Percentiles rank a stretch among this genome's conserved stretches.
These are phyloP conservation scores for Fusarium tupiense DNA, from an alignment of 2,329 filamentous ascomycete species.

Conservation along the genomic window DNA sequence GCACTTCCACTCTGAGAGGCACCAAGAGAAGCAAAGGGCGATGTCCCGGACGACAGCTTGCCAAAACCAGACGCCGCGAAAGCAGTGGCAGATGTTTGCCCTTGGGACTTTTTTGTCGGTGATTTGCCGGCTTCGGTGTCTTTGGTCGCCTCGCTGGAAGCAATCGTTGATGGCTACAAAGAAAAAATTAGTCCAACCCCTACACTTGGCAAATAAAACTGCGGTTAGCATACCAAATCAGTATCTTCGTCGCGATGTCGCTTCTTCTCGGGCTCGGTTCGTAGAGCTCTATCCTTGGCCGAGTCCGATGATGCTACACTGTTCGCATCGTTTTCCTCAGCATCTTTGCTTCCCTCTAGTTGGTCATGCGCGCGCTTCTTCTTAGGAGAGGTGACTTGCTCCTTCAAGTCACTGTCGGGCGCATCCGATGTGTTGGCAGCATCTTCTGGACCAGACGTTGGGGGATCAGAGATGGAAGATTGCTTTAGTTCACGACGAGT, in stretches of 20 bases:
- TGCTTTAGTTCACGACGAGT: conserved; percentile 72
- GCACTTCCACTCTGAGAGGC: conserved; percentile 57
- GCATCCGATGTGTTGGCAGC: conserved; percentile 48
- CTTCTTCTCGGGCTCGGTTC: conserved; percentile 71
- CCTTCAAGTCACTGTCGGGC: conserved; percentile 54
- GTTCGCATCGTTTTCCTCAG: conserved; percentile 55
- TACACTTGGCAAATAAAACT: not conserved
- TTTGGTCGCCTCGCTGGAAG: conserved; percentile 33
- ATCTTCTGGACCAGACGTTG: conserved; percentile 36
- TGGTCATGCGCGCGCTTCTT: conserved; percentile 73
- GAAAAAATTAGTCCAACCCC: conserved; percentile 17
- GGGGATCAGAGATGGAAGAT: conserved; percentile 67
- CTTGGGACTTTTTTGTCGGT: conserved; percentile 39
- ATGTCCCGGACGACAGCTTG: conserved; percentile 70
- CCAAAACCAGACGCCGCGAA: conserved; percentile 77
- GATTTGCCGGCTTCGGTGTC: conserved; percentile 37
- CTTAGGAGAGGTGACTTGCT: conserved; percentile 68
- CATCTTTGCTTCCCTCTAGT: conserved; percentile 60
- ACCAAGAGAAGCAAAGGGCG: conserved; percentile 70
- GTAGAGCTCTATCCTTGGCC: conserved; percentile 58
- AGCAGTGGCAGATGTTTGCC: conserved; percentile 64
- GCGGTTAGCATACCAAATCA: conserved; percentile 45
- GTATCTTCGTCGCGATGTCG: conserved; percentile 64
- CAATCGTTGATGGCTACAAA: conserved; percentile 29
- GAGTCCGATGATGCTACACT: conserved; percentile 55